Evolutionary conservation across 2,329 filamentous ascomycete genomes (phyloP).

Genomic region (Ophiocordyceps robertsii): DNA sequence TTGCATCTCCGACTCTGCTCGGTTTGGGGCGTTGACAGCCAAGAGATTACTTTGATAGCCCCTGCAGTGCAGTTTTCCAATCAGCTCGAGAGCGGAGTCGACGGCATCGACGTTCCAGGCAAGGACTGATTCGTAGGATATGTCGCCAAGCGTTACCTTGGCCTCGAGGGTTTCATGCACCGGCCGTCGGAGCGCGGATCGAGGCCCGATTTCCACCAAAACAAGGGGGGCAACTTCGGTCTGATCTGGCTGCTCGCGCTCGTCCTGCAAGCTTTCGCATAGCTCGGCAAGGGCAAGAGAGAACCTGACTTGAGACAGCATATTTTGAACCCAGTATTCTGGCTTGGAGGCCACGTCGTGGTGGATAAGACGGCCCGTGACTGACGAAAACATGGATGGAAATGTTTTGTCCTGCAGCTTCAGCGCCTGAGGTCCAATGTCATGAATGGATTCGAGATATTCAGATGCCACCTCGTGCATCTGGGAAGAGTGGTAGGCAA

Average conservation of each 20-base stretch:
- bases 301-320: background rate
- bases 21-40: background rate
- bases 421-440: too few relatives aligned
- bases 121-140: background rate
- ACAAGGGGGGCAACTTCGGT: too few relatives aligned
- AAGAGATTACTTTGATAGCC: background rate
- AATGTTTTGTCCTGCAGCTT: background rate
- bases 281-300: too few relatives aligned
- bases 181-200: too few relatives aligned
- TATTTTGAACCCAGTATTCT: constrained; percentile 23
- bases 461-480: constrained; percentile 6
- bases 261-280: too few relatives aligned
- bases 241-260: too few relatives aligned
- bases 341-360: background rate
- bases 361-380: background rate
- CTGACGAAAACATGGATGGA: background rate
- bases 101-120: background rate
- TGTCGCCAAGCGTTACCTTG: too few relatives aligned
- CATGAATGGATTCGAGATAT: background rate
- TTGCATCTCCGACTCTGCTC: background rate
- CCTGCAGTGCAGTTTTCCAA: background rate
- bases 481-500: constrained; percentile 16
- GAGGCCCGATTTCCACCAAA: too few relatives aligned
- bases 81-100: background rate
- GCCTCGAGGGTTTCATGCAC: too few relatives aligned